phyloP scores from a whole-genome alignment of 306 rosid species.

The Quercus bicolor region DNA sequence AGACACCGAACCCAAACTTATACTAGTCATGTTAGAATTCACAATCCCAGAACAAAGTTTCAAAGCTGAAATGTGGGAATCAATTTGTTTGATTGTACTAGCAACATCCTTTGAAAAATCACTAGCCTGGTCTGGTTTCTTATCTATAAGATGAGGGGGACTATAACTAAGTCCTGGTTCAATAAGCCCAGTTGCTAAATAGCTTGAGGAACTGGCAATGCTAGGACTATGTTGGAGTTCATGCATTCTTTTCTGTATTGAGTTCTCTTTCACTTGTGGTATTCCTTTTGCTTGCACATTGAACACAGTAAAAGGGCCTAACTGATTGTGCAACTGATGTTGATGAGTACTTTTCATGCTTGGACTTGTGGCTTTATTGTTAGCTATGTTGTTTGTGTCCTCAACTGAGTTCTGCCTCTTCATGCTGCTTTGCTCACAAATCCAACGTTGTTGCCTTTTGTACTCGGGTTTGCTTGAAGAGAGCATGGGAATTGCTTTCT shows the following conservation, averaged over 20 bases:
- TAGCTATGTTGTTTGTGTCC: background rate
- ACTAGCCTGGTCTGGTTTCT: constrained; percentile 13
- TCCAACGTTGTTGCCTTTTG: background rate
- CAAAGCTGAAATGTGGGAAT: constrained; percentile 54
- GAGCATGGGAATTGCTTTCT: constrained; percentile 7
- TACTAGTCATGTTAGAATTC: constrained; percentile 11
- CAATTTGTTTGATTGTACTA: constrained; percentile 49
- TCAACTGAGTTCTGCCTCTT: constrained; percentile 15
- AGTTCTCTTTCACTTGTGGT: background rate
- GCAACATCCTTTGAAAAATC: constrained; percentile 43
- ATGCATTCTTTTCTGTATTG: constrained; percentile 1
- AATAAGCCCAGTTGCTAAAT: background rate
- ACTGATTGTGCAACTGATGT: constrained; percentile 11
- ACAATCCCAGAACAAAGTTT: constrained; percentile 33
- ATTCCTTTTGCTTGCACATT: constrained; percentile 20
- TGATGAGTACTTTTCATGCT: constrained; percentile 10
- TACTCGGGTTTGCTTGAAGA: constrained; percentile 19
- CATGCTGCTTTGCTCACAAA: constrained; percentile 22
- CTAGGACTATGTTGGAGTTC: constrained; percentile 18
- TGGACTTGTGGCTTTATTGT: background rate
- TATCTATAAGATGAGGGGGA: background rate
- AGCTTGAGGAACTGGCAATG: constrained; percentile 7
- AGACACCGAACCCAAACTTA: constrained; percentile 3
- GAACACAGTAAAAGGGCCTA: constrained; percentile 5
- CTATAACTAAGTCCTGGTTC: constrained; percentile 15